Evolutionary conservation across 1,284 basidiomycete genomes (phyloP), one percentile per base, ranked within the genome.

Genomic region (Sanghuangporus baumii): DNA sequence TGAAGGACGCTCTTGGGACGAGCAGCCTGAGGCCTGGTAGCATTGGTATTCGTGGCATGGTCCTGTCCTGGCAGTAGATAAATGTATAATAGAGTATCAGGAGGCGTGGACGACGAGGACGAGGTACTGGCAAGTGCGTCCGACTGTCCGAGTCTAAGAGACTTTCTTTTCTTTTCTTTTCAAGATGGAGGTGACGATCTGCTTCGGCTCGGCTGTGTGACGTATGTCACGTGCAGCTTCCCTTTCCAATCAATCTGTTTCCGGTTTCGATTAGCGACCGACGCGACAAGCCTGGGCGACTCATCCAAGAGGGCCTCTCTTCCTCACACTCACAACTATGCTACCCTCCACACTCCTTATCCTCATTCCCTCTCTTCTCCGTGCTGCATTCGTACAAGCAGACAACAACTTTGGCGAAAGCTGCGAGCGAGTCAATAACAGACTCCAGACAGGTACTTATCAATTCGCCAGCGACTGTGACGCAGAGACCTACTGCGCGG

Each of bases 401-500:
- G 74, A 73, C 55, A 72, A 74, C 46, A 72, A 71, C 59, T 76
- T 77, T 59, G 81, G 79, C 63, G 72, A 76, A n/a, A 66, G 75
- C 55, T 92, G 87, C 75, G 76, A 75, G 43, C 73, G 75, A 37
- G 71, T 71, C 54, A 76, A 86, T 74, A 90, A 85, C 71, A 84
- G 86, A 63, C 83, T 94, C 40, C 85, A 91, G 72, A 72, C 78
- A 14, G 86, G 86, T 66, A 91, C 90, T 12, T 90, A 84, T 74
- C 85, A 89, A 70, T 89, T 93, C 75, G 83, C 82, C 72, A 82
- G 82, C 66, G 89, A 94, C 70, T 94, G 92, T 75, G 84, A 89
- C 71, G 75, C 84, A 0, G 78, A 79, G 62, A 87, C 81, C 12
- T 94, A 81, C 76, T 94, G 90, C 74, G 79, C 80, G 8, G 69